Evolutionary conservation across 2,329 filamentous ascomycete genomes (phyloP).

Genomic region (Escovopsis sp.): DNA sequence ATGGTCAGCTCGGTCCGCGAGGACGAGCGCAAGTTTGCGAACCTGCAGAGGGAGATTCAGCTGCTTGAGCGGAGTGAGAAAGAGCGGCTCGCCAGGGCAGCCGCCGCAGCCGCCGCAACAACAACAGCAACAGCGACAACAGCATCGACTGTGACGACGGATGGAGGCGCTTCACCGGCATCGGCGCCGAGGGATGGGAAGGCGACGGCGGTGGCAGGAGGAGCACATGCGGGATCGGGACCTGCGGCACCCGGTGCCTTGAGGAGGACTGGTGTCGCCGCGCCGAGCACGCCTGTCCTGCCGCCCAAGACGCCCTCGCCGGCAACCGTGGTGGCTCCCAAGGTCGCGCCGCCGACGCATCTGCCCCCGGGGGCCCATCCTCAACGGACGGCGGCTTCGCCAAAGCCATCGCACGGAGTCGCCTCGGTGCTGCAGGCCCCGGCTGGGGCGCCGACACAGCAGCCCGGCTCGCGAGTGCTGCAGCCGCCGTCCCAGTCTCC

Average conservation of each 20-base stretch:
- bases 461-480: constrained; percentile 15
- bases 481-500: constrained; percentile 17
- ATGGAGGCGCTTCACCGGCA: constrained; percentile 10
- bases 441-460: constrained; percentile 15
- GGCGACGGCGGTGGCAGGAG: constrained; percentile 11
- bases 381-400: constrained; percentile 13
- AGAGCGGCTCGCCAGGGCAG: constrained; percentile 20
- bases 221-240: constrained; percentile 8
- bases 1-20: constrained; percentile 55
- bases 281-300: constrained; percentile 18
- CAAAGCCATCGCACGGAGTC: constrained; percentile 15
- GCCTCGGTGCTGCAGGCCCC: constrained; percentile 23
- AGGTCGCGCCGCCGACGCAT: constrained; percentile 15
- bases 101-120: constrained; percentile 5
- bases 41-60: constrained; percentile 50
- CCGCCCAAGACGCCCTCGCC: constrained; percentile 18
- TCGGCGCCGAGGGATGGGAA: constrained; percentile 19
- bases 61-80: constrained; percentile 42
- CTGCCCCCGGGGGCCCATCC: constrained; percentile 14
- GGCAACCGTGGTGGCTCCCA: constrained; percentile 8
- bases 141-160: too few relatives aligned
- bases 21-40: constrained; percentile 53
- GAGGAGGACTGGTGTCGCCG: constrained; percentile 13
- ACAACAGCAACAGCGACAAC: constrained; percentile 16
- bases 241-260: constrained; percentile 9